These are phyloP conservation scores for Cadophora gregata DNA, from an alignment of 2,329 filamentous ascomycete species.

Conservation along the genomic window DNA sequence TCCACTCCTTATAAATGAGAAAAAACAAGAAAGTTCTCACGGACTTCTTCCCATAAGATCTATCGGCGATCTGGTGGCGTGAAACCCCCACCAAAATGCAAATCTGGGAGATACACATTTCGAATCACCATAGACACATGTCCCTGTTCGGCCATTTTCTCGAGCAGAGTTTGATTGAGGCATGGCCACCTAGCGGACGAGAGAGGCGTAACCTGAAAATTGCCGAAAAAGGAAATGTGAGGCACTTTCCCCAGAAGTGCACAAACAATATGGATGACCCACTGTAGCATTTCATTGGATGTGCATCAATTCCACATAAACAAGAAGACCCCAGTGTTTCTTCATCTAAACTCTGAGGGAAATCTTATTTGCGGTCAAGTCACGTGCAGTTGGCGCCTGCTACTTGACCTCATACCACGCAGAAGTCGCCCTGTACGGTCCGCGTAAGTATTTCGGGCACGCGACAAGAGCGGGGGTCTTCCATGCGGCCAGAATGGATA, in stretches of 20 bases:
- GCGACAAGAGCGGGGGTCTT: too few species aligned
- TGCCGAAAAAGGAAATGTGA: conserved; percentile 4
- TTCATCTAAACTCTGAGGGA: background rate
- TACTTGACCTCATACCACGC: background rate
- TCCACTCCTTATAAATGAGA: background rate
- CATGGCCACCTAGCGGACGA: background rate
- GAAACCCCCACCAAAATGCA: background rate
- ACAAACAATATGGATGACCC: background rate
- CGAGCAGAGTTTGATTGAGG: background rate
- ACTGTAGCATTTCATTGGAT: background rate
- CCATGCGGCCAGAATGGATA: too few species aligned
- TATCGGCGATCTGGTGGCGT: background rate
- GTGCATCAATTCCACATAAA: background rate
- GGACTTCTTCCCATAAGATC: background rate
- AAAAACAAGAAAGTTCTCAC: background rate
- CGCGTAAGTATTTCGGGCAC: too few species aligned
- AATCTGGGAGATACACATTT: conserved; percentile 1
- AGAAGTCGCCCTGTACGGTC: too few species aligned
- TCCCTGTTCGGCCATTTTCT: background rate
- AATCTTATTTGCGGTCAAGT: background rate
- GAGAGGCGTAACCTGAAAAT: background rate
- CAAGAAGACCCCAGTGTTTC: background rate
- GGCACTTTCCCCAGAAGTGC: conserved; percentile 1
- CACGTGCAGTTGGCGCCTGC: background rate
- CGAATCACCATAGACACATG: background rate